These are phyloP conservation scores for Rostrohypoxylon terebratum DNA, from an alignment of 495 filamentous ascomycete species.

Conservation along the genomic window DNA sequence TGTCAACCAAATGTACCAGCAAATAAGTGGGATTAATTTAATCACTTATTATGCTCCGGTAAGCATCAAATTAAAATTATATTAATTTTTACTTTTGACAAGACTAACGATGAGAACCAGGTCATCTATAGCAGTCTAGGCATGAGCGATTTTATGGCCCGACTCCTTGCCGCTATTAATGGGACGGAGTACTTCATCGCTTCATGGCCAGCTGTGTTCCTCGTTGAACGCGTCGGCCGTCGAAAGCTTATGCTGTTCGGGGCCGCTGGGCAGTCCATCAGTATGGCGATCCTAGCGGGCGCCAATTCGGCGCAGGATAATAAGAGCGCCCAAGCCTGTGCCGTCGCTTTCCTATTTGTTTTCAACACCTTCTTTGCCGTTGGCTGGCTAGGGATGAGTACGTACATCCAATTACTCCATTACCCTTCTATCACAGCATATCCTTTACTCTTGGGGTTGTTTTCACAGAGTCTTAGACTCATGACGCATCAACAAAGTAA, in stretches of 20 bases:
- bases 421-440: background rate
- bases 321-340: constrained; percentile 55
- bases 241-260: constrained; percentile 79
- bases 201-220: constrained; percentile 77
- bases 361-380: constrained; percentile 83
- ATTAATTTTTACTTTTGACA: too few relatives aligned
- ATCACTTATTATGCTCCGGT: constrained; percentile 80
- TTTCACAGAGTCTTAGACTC: background rate
- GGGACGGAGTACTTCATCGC: constrained; percentile 82
- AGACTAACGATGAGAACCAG: too few relatives aligned
- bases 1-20: constrained; percentile 83
- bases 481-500: background rate
- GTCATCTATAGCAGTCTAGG: constrained; percentile 69
- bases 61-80: too few relatives aligned
- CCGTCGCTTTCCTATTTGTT: constrained; percentile 72
- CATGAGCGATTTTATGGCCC: constrained; percentile 63
- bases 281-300: constrained; percentile 75
- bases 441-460: background rate
- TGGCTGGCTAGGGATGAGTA: constrained; percentile 83
- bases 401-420: constrained; percentile 25
- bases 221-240: constrained; percentile 70
- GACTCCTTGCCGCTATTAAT: constrained; percentile 77
- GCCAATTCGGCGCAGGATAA: constrained; percentile 49
- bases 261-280: constrained; percentile 73
- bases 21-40: constrained; percentile 81